Evolutionary conservation across 345 rosid genomes (phyloP).

Genomic region (Eucalyptus sp.): DNA sequence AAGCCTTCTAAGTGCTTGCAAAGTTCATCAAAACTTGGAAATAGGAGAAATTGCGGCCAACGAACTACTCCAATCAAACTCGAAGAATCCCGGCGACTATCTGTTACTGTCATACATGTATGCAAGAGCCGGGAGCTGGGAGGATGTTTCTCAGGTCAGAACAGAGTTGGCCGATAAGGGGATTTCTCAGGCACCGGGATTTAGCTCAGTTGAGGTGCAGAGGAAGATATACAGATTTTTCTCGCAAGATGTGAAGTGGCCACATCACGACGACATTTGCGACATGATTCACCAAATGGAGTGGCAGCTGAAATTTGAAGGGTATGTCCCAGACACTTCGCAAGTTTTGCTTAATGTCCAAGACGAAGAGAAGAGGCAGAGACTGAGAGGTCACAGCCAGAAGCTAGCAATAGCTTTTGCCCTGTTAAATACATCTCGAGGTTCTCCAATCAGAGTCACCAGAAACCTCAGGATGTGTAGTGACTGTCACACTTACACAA

Average conservation of each 20-base stretch:
- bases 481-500: conserved; percentile 73
- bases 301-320: conserved; percentile 83
- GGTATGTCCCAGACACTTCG: conserved; percentile 46
- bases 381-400: conserved; percentile 65
- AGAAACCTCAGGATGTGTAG: conserved; percentile 76
- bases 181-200: conserved; percentile 43
- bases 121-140: conserved; percentile 48
- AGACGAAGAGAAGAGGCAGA: conserved; percentile 55
- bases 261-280: conserved; percentile 14
- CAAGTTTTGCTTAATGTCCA: conserved; percentile 46
- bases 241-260: conserved; percentile 47
- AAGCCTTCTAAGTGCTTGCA: conserved; percentile 61
- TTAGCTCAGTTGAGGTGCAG: conserved; percentile 40
- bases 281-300: conserved; percentile 81
- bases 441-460: conserved; percentile 46
- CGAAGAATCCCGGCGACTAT: conserved; percentile 45
- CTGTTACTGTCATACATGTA: conserved; percentile 42
- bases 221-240: conserved; percentile 41
- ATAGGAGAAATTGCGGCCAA: conserved; percentile 43
- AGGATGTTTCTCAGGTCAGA: conserved; percentile 30
- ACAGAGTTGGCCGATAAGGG: conserved; percentile 24
- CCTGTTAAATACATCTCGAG: conserved; percentile 35
- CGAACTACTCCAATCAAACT: conserved; percentile 17
- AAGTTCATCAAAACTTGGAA: conserved; percentile 35
- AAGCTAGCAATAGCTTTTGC: conserved; percentile 75